phyloP scores from a whole-genome alignment of 2,329 filamentous ascomycete genomes.

The Fusarium haematococcum region DNA sequence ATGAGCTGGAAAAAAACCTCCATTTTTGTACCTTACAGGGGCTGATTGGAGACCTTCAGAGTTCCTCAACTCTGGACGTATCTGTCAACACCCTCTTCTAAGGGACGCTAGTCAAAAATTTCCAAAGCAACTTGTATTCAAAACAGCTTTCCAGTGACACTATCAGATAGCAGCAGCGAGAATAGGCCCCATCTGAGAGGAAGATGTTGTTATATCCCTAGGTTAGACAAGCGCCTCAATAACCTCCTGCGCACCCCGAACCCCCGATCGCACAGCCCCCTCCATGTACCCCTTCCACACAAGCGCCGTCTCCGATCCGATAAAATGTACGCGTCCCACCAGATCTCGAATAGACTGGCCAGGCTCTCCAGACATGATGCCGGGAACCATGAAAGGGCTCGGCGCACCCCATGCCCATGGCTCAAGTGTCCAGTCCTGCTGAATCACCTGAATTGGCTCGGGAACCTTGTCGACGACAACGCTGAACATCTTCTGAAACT shows the following conservation, averaged over 20 bases:
- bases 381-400: neutral
- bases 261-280: neutral
- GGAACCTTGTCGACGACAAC: neutral
- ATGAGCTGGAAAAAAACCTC: too few species aligned
- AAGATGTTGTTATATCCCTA: too few species aligned
- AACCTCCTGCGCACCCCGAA: neutral
- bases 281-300: neutral
- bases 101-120: too few species aligned
- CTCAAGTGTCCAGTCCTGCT: neutral
- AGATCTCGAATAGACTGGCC: neutral
- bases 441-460: neutral
- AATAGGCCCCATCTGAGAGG: too few species aligned
- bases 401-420: neutral
- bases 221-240: constrained; percentile 42
- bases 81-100: too few species aligned
- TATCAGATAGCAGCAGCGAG: too few species aligned
- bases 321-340: neutral
- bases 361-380: neutral
- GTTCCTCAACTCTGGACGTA: too few species aligned
- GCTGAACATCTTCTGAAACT: neutral
- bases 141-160: too few species aligned
- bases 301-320: neutral
- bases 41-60: too few species aligned
- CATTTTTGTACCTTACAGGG: too few species aligned
- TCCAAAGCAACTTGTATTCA: too few species aligned